Base-by-base conservation (phyloP, 164 flowering plant genomes). In the Malania oleifera region DNA sequence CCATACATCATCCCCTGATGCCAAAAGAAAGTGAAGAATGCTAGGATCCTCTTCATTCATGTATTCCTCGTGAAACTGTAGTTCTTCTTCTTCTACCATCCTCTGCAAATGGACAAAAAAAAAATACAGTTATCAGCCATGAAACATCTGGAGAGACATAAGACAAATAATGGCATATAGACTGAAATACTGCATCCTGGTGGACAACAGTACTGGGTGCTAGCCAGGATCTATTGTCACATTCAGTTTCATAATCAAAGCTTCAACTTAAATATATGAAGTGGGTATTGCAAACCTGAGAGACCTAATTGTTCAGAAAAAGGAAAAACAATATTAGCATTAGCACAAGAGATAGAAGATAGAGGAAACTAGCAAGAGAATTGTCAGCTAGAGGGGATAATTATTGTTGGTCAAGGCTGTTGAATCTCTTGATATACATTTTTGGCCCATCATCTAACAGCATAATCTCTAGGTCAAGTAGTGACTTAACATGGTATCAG, bases 21-120 rank as follows among this genome's bases (percentile, higher is more conserved):
- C 98, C 82, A 93, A 73, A 50, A 89, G 88, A 60, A 93, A 93
- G 77, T 86, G 98, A 31, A 93, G 95, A 75, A 93, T 93, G 66
- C 98, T 89, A 52, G 98, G 98, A 75, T 93, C 98, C 63, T 80
- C 78, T 62, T 92, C 98, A 65, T 92, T 92, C 81, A 92, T 78
- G 75, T 92, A 92, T 51, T 92, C 96, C 72, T 92, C 96, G 43
- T 83, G 77, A 75, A 92, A 92, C 69, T 89, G 87, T 45, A 85
- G 61, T 62, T 89, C 96, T 67, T 93, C 98, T 67, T 86, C 78
- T n/a, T 89, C 97, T 47, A 93, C 96, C 91, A 93, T 76, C 60
- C 85, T 93, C 98, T 93, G 81, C 62, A 76, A 48, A 57, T 23
- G 44, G 14, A 61, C 29, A 35, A 18, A 47, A 3, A 15, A 7